Percentiles rank a stretch among this genome's conserved stretches.
Conservation (phyloP, 352 stramenopile species). For the Phytophthora cryptogea region DNA sequence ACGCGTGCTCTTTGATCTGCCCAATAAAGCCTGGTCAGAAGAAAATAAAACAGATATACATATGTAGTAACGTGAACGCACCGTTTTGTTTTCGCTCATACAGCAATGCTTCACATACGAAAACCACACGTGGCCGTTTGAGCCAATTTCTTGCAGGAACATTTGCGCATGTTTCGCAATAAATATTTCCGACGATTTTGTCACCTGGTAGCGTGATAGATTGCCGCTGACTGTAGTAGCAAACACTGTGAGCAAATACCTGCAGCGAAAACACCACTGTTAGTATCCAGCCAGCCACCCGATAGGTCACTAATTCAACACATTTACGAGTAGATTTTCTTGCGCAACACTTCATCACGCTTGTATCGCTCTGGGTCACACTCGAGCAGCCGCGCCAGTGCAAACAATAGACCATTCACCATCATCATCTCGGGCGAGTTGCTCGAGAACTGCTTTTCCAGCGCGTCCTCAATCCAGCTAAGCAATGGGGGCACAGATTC, state of each 20-base stretch:
- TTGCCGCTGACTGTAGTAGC: constrained; percentile 65
- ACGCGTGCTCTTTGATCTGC: constrained; percentile 76
- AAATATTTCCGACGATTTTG: constrained; percentile 62
- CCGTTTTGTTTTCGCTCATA: constrained; percentile 72
- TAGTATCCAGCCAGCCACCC: neutral
- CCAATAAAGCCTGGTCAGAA: neutral
- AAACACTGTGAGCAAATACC: constrained; percentile 64
- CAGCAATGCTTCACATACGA: constrained; percentile 77
- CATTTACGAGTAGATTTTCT: constrained; percentile 73
- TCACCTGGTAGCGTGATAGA: constrained; percentile 70
- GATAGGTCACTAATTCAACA: neutral
- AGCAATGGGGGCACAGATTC: constrained; percentile 39
- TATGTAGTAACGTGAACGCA: constrained; percentile 19
- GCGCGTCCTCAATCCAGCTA: constrained; percentile 66
- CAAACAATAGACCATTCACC: constrained; percentile 72
- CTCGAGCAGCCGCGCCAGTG: constrained; percentile 54
- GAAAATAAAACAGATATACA: neutral
- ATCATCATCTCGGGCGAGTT: constrained; percentile 73
- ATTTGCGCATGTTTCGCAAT: constrained; percentile 43
- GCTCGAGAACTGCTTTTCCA: constrained; percentile 79
- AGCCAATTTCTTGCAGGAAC: constrained; percentile 60
- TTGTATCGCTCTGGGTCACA: constrained; percentile 60
- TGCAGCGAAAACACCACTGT: constrained; percentile 18
- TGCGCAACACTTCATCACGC: constrained; percentile 36
- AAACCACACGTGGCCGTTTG: constrained; percentile 60